Evolutionary conservation across 2,329 filamentous ascomycete species (phyloP).

Genomic region (Ophiostoma triangulosporum): DNA sequence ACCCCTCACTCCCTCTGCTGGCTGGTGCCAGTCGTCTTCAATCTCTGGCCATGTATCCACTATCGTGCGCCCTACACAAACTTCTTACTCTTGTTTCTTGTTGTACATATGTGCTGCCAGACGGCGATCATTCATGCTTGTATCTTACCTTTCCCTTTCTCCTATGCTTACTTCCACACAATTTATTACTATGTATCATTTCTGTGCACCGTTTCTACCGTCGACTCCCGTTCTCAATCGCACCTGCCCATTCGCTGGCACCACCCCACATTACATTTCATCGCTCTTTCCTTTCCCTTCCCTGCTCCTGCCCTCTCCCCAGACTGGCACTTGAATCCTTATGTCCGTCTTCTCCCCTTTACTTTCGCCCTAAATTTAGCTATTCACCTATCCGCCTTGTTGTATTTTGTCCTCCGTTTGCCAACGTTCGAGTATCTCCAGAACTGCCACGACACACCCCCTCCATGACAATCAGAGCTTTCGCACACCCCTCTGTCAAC

Average conservation of each 20-base stretch:
- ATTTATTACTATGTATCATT: background rate
- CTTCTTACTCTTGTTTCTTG: background rate
- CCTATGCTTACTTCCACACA: background rate
- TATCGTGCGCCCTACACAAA: background rate
- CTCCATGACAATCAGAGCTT: background rate
- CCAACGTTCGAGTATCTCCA: background rate
- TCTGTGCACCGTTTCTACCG: background rate
- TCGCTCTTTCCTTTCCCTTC: background rate
- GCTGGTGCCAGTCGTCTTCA: background rate
- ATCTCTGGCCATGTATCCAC: background rate
- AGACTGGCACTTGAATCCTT: background rate
- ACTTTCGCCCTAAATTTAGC: too few species aligned
- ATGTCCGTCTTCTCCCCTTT: too few species aligned
- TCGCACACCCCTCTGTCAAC: background rate
- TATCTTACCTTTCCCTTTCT: background rate
- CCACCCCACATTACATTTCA: background rate
- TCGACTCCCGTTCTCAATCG: background rate
- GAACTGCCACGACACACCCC: background rate
- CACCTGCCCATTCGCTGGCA: background rate
- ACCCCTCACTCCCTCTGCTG: background rate
- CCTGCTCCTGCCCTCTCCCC: background rate
- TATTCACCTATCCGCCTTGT: too few species aligned
- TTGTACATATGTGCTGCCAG: background rate
- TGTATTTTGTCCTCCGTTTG: background rate
- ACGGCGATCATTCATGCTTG: background rate